These are phyloP conservation scores for Calonectria pseudoturangicola DNA, from an alignment of 2,329 filamentous ascomycete species.

Conservation along the genomic window DNA sequence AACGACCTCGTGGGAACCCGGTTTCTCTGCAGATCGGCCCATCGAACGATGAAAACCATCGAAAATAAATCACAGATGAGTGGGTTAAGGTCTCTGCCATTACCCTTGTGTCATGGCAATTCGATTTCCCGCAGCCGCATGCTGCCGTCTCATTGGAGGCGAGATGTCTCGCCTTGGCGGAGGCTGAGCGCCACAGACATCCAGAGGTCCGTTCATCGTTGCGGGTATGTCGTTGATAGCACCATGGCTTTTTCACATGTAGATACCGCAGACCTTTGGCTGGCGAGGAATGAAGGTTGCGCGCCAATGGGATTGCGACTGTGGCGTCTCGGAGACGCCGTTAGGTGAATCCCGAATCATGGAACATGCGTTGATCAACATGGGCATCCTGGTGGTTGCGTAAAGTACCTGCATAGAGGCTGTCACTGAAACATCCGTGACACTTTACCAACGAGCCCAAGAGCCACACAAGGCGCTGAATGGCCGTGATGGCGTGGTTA, in stretches of 20 bases:
- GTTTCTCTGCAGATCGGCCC: background rate
- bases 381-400: background rate
- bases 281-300: background rate
- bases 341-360: constrained; percentile 18
- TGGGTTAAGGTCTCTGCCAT: background rate
- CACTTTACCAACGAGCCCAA: background rate
- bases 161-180: background rate
- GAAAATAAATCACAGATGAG: constrained; percentile 19
- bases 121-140: background rate
- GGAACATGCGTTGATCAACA: constrained; percentile 15
- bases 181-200: constrained; percentile 18
- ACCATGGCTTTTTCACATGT: background rate
- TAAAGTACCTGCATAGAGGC: constrained; percentile 16
- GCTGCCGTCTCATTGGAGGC: background rate
- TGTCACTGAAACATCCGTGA: constrained; percentile 10
- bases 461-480: background rate
- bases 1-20: background rate
- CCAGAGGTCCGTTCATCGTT: constrained; percentile 12
- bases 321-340: constrained; percentile 25
- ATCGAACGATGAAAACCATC: background rate
- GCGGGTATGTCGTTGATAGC: constrained; percentile 5
- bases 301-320: background rate
- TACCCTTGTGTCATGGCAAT: constrained; percentile 3
- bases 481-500: background rate
- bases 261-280: background rate